Conservation (phyloP, 352 stramenopile genomes). For the Pythium periplocum region DNA sequence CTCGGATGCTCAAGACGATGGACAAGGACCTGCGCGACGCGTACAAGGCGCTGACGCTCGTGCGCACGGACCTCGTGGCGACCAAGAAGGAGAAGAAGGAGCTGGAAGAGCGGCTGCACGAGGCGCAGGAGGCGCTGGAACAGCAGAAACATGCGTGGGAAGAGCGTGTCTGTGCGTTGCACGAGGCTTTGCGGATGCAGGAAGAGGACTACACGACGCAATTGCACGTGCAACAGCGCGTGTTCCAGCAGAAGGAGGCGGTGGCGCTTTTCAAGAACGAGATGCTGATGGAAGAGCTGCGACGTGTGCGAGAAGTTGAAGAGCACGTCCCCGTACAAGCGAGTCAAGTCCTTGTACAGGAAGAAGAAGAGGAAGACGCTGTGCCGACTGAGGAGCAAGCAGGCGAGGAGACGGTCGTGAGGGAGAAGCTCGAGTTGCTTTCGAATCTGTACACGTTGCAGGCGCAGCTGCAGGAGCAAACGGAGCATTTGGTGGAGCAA, state of each 20-base stretch:
- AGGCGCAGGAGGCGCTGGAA: conserved; percentile 2
- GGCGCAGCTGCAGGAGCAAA: conserved; percentile 14
- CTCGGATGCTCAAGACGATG: conserved; percentile 13
- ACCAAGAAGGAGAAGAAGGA: conserved; percentile 14
- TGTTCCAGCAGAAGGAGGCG: conserved; percentile 1
- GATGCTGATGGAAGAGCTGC: neutral
- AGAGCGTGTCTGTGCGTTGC: conserved; percentile 5
- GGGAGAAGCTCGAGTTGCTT: conserved; percentile 20
- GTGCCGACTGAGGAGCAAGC: neutral
- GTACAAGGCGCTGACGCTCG: conserved; percentile 37
- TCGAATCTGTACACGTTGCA: conserved; percentile 22
- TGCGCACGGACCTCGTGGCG: conserved; percentile 29
- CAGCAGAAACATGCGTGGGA: conserved; percentile 1
- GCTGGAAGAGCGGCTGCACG: conserved; percentile 9
- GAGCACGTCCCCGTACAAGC: neutral
- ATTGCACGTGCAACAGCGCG: neutral
- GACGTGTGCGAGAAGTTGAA: neutral
- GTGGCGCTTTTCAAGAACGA: neutral
- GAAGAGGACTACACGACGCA: conserved; percentile 10
- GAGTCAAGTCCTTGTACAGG: neutral
- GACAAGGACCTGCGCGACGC: conserved; percentile 52
- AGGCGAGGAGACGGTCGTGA: conserved; percentile 12
- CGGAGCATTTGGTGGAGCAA: conserved; percentile 12
- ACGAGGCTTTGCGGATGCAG: conserved; percentile 10
- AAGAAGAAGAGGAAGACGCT: conserved; percentile 4